Conservation (phyloP, 2,329 filamentous ascomycete genomes). For the Colletotrichum tanaceti region DNA sequence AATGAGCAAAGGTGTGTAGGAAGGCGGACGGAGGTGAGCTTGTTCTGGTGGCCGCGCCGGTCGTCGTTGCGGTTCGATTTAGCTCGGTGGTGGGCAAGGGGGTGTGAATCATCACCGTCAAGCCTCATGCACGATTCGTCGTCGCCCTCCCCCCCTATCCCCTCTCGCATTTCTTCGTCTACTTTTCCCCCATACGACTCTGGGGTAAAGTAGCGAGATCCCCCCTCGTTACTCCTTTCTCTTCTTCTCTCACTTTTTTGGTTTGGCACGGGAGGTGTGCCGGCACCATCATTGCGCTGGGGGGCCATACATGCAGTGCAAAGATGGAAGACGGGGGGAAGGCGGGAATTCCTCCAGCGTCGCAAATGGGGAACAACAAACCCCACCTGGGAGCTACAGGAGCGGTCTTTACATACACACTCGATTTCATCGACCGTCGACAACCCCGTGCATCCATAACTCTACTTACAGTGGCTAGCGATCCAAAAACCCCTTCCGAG, state of each 20-base stretch:
- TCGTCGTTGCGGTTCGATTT: conserved; percentile 8
- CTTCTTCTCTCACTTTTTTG: no score
- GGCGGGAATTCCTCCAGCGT: not conserved
- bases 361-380: not conserved
- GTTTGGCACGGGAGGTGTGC: not conserved
- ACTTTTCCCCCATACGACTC: not conserved
- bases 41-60: not conserved
- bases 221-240: no score
- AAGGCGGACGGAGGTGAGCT: not conserved
- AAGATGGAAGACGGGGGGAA: not conserved
- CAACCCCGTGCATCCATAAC: no score
- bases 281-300: not conserved
- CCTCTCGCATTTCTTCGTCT: not conserved
- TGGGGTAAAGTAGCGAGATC: no score
- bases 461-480: no score
- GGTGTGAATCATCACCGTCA: not conserved
- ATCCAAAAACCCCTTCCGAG: no score
- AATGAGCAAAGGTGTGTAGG: not conserved
- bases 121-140: conserved; percentile 1
- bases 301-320: not conserved
- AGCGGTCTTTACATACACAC: not conserved
- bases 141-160: not conserved
- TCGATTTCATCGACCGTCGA: no score
- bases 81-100: not conserved
- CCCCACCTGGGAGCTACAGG: not conserved